Percentiles rank a stretch among this genome's conserved stretches.
Conservation (phyloP, 2,329 filamentous ascomycete species). For the Penicillium sp. region DNA sequence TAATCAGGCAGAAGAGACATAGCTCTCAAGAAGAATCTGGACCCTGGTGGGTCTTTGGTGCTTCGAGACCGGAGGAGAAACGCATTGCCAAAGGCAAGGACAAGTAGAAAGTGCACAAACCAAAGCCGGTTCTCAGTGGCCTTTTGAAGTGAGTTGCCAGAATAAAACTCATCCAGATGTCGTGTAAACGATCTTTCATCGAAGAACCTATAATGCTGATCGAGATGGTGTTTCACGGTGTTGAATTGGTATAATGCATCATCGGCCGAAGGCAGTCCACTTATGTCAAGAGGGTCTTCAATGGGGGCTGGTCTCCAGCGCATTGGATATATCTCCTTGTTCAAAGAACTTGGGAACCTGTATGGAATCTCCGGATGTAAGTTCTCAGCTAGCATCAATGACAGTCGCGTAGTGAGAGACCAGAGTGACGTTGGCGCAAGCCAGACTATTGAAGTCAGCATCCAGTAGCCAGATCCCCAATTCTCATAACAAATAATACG, state of each 20-base stretch:
- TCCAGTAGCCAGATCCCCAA: neutral
- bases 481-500: neutral
- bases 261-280: slow-evolving; percentile 16
- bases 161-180: slow-evolving; percentile 8
- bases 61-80: slow-evolving; percentile 13
- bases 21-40: slow-evolving; percentile 13
- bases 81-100: slow-evolving; percentile 13
- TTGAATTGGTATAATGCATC: slow-evolving; percentile 20
- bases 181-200: slow-evolving; percentile 13
- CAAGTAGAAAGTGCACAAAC: slow-evolving; percentile 15
- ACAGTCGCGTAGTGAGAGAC: neutral
- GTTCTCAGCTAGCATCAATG: neutral
- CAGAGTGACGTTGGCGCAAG: neutral
- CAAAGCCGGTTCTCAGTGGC: slow-evolving; percentile 2
- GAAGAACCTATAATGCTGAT: slow-evolving; percentile 17
- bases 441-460: neutral
- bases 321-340: slow-evolving; percentile 10
- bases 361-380: neutral
- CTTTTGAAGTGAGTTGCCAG: neutral
- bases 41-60: slow-evolving; percentile 10
- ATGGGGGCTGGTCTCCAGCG: neutral
- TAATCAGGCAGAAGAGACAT: slow-evolving; percentile 42
- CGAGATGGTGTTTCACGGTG: slow-evolving; percentile 22
- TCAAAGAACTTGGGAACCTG: neutral
- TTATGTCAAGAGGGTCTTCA: slow-evolving; percentile 3